Evolutionary conservation across 2,329 filamentous ascomycete genomes (phyloP), one percentile per base, ranked within the genome.

Genomic region (Emergomyces pasteurianus): DNA sequence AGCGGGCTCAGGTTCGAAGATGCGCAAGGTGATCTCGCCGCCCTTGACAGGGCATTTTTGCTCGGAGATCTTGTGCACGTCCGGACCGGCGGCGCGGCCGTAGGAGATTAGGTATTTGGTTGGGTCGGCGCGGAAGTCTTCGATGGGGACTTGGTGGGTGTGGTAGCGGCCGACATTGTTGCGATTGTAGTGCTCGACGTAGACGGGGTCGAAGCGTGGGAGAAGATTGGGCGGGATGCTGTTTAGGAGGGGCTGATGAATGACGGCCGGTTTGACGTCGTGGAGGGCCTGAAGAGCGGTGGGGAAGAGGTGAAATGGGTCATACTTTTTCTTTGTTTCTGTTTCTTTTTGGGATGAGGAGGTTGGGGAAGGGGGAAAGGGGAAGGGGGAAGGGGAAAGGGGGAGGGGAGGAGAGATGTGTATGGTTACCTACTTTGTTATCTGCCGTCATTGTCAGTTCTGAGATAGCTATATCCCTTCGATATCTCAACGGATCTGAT

Each of bases 91-190:
- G 23, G 69, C 71, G 28, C 74, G 72, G n/a, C 75, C 75, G 61
- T 77, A 77, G 4, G 65, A 61, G 43, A 71, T 72, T 18, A 65
- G 63, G 63, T 76, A 77, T 58, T 72, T 73, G n/a, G 65, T 62
- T 26, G 75, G 75, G 49, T 77, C 67, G 23, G 70, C 70, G 55
- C 74, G 73, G 60, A 71, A 75, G 7, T 72, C 68, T 58, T 74
- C 70, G 38, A 75, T 76, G 9, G 72, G 73, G 8, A 75, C 66
- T 66, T 78, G 74, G 52, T 78, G 75, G 1, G 73, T 77, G 57
- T 75, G 70, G 4, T 76, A 67, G 38, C 75, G 73, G 14, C 75
- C 75, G 1, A 68, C 73, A 59, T 73, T 76, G 67, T 76, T 73
- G 60, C 73, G 73, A 61, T 76, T 73, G 65, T 77, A 75, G 66